Percentiles rank a stretch among this genome's conserved stretches.
These are phyloP conservation scores for Boletus reticuloceps DNA, from an alignment of 768 basidiomycete species.

Conservation along the genomic window DNA sequence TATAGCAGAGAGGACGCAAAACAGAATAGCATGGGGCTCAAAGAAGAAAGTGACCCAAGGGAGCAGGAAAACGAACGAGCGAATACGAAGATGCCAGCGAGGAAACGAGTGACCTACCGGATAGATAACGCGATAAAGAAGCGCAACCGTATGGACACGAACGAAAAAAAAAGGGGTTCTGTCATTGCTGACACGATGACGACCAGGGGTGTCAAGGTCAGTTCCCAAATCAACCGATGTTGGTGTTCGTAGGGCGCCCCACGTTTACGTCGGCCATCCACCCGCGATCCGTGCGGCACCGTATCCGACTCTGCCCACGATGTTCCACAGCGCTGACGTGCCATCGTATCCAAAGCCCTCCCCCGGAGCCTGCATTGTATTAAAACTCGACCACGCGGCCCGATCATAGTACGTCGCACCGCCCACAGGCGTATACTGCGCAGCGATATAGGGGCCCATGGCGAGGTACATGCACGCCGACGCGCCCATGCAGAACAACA, in stretches of 20 bases:
- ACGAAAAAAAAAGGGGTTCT: slow-evolving; percentile 4
- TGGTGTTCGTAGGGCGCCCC: not conserved
- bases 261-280: slow-evolving; percentile 70
- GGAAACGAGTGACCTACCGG: not conserved
- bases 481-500: slow-evolving; percentile 58
- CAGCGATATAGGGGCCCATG: slow-evolving; percentile 56
- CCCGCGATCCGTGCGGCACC: slow-evolving; percentile 74
- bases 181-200: slow-evolving; percentile 9
- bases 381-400: slow-evolving; percentile 76
- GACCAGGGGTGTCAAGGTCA: slow-evolving; percentile 7
- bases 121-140: slow-evolving; percentile 20
- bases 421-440: slow-evolving; percentile 54
- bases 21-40: not conserved
- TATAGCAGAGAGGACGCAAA: slow-evolving; percentile 1
- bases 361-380: slow-evolving; percentile 63
- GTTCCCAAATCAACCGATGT: not conserved
- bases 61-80: slow-evolving; percentile 7
- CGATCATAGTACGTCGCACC: slow-evolving; percentile 79
- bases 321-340: slow-evolving; percentile 62
- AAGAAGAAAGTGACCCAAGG: not conserved
- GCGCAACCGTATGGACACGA: slow-evolving; percentile 17
- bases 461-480: slow-evolving; percentile 61
- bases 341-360: slow-evolving; percentile 68
- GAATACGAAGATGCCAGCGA: not conserved
- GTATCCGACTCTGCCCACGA: slow-evolving; percentile 69